Evolutionary conservation across 495 filamentous ascomycete species (phyloP), one percentile per base, ranked within the genome.

Genomic region (Trichodelitschia bisporula): DNA sequence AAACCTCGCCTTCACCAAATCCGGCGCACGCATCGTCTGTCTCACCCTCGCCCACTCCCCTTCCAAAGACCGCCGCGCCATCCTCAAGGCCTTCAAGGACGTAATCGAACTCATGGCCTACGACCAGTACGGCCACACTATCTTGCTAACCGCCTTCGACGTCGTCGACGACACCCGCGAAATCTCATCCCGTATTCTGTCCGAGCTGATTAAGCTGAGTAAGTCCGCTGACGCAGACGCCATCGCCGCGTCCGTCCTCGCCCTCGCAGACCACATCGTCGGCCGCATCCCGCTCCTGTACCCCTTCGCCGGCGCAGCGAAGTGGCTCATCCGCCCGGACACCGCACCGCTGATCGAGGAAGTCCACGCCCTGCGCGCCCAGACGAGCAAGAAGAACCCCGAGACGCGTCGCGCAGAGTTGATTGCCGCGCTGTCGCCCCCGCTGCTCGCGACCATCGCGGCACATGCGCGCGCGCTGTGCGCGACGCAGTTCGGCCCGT

Each of bases 1-100:
- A 57, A 92, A 92, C 44, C 61, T 99, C 50, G 83, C 82, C 14
- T 99, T 95, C 58, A 93, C 89, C 15, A 74, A 69, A 39, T 75
- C 79, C 2, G 89, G 89, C 9, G 66, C 82, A 18, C 62, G 73
- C 17, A 54, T 99, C 18, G 77, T 82, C 27, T 83, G 68, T 42
- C 55, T 86, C 17, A 62, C 72, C 15, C 53, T 99, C 18, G 79
- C 89, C 13, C 61, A 86, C 39, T 73, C 77, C 29, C 72, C 54
- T 33, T 82, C 89, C 36, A 95, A 93, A 39, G 89, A 95, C 49
- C 72, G 86, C 36, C 90, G 89, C 55, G 58, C 72, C 35, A 72
- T 95, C 28, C 56, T 92, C 19, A 75, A 72, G 48, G 69, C 69
- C 26, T 90, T 76, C 60, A 82, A 84, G 39, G 78, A 86, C 40